Base-by-base conservation (phyloP, 495 filamentous ascomycete genomes). In the Aspergillus avenaceus region DNA sequence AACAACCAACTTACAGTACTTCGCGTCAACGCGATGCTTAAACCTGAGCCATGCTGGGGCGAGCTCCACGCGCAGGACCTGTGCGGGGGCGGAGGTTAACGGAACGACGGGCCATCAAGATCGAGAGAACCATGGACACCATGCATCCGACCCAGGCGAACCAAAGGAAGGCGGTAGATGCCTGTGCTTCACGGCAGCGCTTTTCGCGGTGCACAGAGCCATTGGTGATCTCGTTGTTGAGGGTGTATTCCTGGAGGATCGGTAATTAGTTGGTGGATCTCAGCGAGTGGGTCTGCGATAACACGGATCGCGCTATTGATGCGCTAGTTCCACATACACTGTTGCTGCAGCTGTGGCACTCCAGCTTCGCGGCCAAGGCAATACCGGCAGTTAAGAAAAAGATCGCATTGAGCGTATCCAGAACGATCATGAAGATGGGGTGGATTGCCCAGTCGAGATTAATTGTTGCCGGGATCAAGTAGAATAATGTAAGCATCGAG, bases 101-200 rank as follows among this genome's bases (percentile, higher is more conserved):
- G 5, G 67, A 53, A 1, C 56, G 57, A 18, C 69, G 70, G 38
- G 68, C 58, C 48, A 61, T 52, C 21, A 87, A 53, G 59, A 72
- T 50, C 1, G 76, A 80, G 31, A 86, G 57, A 37, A 80, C 55
- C 16, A 79, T 51, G 2, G 81, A 81, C 14, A 65, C 79, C 48
- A 72, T 69, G 61, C 75, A 89, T 0, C 80, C 62, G 16, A 74
- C 79, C 73, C 84, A 87, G 45, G 73, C 79, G 67, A 89, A 87
- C 82, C 82, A 89, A 51, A 87, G 73, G 75, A 89, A 89, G 0
- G 85, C 84, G 27, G 66, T 73, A 4, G 77, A 70, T 5, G 85
- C 85, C 68, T 88, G 84, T 8, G 83, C 80, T 62, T 89, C 84
- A 32, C 72, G 82, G 66, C 85, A 89, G 55, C 83, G 76, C 67